Percentiles rank a stretch among this genome's conserved stretches.
Conservation (phyloP, 257 asterid species). For the Nicotiana tomentosiformis region DNA sequence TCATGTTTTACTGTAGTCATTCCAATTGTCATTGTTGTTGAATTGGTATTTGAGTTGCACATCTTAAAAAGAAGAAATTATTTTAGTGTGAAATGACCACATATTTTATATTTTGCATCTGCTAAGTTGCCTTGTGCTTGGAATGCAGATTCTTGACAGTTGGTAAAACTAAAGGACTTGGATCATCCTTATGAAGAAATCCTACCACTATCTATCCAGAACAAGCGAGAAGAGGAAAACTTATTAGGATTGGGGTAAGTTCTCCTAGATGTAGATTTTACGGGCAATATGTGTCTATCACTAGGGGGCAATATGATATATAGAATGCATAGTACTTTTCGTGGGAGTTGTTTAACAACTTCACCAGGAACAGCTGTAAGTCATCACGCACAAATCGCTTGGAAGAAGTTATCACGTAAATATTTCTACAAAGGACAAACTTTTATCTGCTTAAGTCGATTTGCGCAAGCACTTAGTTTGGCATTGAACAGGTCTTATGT, state of each 20-base stretch:
- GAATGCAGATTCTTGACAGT: slow-evolving; percentile 9
- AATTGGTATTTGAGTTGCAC: neutral
- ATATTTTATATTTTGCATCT: neutral
- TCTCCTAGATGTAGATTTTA: neutral
- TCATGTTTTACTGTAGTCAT: neutral
- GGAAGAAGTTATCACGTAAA: neutral
- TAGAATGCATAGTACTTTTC: neutral
- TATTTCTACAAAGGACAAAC: neutral
- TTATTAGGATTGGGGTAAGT: neutral
- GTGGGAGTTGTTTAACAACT: neutral
- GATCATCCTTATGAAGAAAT: neutral
- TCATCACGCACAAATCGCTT: slow-evolving; percentile 4
- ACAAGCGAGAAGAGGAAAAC: neutral
- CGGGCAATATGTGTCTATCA: neutral
- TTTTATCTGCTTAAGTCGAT: neutral
- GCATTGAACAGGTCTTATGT: slow-evolving; percentile 7
- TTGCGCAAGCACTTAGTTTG: slow-evolving; percentile 14
- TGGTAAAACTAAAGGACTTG: slow-evolving; percentile 9
- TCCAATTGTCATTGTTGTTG: neutral
- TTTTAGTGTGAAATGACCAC: neutral
- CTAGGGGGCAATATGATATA: neutral
- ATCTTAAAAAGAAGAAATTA: neutral
- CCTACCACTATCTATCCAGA: neutral
- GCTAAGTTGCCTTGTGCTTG: neutral
- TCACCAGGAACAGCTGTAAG: neutral